Base-by-base conservation (phyloP, 768 basidiomycete genomes). In the Tylopilus rubrobrunneus region DNA sequence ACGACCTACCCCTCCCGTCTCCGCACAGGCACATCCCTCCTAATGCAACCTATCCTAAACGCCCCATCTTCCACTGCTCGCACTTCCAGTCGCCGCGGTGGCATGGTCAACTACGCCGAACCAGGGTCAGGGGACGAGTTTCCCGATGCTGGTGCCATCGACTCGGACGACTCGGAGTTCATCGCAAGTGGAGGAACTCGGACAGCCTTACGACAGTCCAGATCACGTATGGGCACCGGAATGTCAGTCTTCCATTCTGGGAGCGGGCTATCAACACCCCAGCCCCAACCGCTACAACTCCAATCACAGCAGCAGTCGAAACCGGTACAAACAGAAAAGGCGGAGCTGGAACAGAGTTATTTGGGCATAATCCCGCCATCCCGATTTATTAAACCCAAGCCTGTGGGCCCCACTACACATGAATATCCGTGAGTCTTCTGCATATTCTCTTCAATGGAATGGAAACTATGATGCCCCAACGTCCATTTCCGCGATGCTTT, bases 1-100 rank as follows among this genome's bases (percentile, higher is more conserved):
- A 87, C 92, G 0, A 88, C 91, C 2, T 98, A 97, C 67, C 76
- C 93, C 0, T 89, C 94, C 7, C 82, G 96, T n/a, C 74, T 98
- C 48, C 85, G 89, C 25, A 95, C 96, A 0, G 97, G 97, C 15
- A 79, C 87, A 4, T 88, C 92, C 0, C 82, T 93, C 7, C 83
- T 99, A 60, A 80, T 98, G 71, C 97, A 99, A 64, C 97, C 97
- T 19, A 82, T 92, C 61, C 62, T 83, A 11, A 70, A 76, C 34
- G 71, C 67, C 1, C 36, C 74, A n/a, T 59, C 78, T 8, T 64
- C 81, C 1, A 59, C 76, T 8, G 69, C 67, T 8, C 75, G 81
- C n/a, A 67, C 77, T 1, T 70, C 79, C 2, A 78, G 77, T 39
- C 78, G 87, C 47, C 79, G 86, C 19, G 83, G 84, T 19, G 82